These are phyloP conservation scores for Maudiozyma barnettii DNA, from an alignment of 805 yeast species.

Conservation along the genomic window DNA sequence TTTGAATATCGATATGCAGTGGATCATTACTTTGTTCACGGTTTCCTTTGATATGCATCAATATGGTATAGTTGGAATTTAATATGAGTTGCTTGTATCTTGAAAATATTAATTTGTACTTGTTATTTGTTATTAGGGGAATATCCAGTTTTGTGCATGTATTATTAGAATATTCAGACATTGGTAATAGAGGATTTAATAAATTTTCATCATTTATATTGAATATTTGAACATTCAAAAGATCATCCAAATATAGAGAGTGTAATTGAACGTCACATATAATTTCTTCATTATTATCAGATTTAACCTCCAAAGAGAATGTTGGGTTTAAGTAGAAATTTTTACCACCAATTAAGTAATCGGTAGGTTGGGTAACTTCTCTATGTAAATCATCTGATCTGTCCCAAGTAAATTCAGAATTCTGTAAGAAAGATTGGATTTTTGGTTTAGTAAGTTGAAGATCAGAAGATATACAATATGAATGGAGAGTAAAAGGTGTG, in stretches of 20 bases:
- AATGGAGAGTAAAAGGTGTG: constrained; percentile 17
- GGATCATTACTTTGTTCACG: not conserved
- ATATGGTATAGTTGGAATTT: not conserved
- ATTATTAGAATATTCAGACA: constrained; percentile 8
- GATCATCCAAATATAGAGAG: constrained; percentile 6
- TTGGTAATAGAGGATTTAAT: constrained; percentile 15
- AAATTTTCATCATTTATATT: constrained; percentile 14
- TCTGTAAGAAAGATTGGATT: not conserved
- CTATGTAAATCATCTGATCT: not conserved
- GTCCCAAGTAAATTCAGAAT: not conserved
- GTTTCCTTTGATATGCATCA: not conserved
- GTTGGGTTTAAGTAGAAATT: constrained; percentile 19
- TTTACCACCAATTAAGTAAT: not conserved
- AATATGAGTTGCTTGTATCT: not conserved
- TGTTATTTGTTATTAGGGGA: constrained; percentile 13
- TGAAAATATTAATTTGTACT: constrained; percentile 20
- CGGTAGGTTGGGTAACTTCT: not conserved
- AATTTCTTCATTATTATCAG: constrained; percentile 4
- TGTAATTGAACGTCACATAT: constrained; percentile 12
- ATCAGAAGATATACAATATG: constrained; percentile 3
- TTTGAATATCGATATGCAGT: constrained; percentile 3
- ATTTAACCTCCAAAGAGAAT: constrained; percentile 9
- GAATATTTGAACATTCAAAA: constrained; percentile 19
- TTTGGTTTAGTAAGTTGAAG: not conserved
- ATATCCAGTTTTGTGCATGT: constrained; percentile 7